Base-by-base conservation (phyloP, 1,284 basidiomycete genomes). In the Ustilago esculenta region DNA sequence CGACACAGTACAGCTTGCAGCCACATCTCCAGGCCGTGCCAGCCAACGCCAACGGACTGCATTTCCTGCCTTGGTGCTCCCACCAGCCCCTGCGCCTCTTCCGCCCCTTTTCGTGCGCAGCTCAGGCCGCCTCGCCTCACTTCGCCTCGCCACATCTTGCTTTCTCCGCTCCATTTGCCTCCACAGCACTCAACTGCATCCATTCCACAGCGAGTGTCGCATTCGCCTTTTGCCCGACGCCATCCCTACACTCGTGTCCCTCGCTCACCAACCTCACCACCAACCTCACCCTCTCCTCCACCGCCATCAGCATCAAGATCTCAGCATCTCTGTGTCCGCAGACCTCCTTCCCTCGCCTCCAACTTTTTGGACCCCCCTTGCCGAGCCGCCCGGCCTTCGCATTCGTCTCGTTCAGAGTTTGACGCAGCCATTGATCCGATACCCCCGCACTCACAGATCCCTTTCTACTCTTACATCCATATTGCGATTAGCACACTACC, bases 21-120 rank as follows among this genome's bases (percentile, higher is more conserved):
- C n/a, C n/a, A n/a, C n/a, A n/a, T n/a, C n/a, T n/a, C n/a, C n/a
- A n/a, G n/a, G n/a, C n/a, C n/a, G n/a, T n/a, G 33, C 35, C 35
- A 41, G 39, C 39, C 23, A 24, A 10, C 23, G 12, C 11, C 36
- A 39, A 18, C 36, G 17, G 21, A 18, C 36, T 18, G 21, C 21
- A 25, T 41, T 41, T 41, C 23, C 41, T 25, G 41, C 41, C 30
- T 5, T 17, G 15, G n/a, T 12, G 41, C 27, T 42, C 41, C 18
- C 35, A 37, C 17, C 35, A 37, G 41, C 47, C 47, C 47, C 47
- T 49, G 47, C 47, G 47, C 47, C 47, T 40, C 27, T 23, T 20
- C 6, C 29, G 47, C 36, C 45, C 45, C 45, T 37, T 47, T 47
- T 47, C 23, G 39, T 27, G 39, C 35, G 33, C 33, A 29, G 27